Evolutionary conservation across 495 filamentous ascomycete genomes (phyloP), one percentile per base, ranked within the genome.

Genomic region (Hypoxylon lienhwacheense): DNA sequence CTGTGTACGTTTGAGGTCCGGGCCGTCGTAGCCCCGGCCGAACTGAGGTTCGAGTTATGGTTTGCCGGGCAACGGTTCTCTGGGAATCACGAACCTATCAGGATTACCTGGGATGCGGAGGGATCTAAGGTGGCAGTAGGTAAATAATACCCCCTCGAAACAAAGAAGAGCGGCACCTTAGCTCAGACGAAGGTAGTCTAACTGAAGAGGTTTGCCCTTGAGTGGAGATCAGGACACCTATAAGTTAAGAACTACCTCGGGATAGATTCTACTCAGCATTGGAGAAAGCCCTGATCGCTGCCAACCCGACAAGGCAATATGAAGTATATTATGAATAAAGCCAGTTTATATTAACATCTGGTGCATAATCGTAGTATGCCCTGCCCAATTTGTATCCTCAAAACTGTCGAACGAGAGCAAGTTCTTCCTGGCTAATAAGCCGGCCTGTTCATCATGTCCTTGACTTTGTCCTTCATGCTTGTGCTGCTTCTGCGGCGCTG

Each of bases 41-140:
- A 83, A 48, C 61, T 83, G 12, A 66, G 73, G 4, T 84, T 84
- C 31, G 75, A 81, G 63, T 36, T 82, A 4, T 79, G 78, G 75
- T 77, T 75, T 31, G 73, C 69, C 16, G 73, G 78, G 2, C 68
- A 69, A 24, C 71, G 64, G 47, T 75, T 78, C 33, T 61, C 75
- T 41, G 58, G 72, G 44, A 55, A 72, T 14, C 78, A 81, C 64
- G 73, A 80, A 26, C 71, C 75, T 4, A 78, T 83, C 54, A 55
- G 59, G 19, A 74, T 83, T 6, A 69, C 64, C 12, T 82, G 78
- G 77, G 74, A 77, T 32, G 46, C 50, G 5, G 62, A 64, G 19
- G 69, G 67, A 24, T 37, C 59, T 11, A 57, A 58, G 10, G 36
- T 56, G 12, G 34, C 33, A 12, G 36, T 56, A n/a, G 34, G 42